These are phyloP conservation scores for Nicotiana benthamiana DNA, from an alignment of 257 asterid genomes.

Conservation along the genomic window DNA sequence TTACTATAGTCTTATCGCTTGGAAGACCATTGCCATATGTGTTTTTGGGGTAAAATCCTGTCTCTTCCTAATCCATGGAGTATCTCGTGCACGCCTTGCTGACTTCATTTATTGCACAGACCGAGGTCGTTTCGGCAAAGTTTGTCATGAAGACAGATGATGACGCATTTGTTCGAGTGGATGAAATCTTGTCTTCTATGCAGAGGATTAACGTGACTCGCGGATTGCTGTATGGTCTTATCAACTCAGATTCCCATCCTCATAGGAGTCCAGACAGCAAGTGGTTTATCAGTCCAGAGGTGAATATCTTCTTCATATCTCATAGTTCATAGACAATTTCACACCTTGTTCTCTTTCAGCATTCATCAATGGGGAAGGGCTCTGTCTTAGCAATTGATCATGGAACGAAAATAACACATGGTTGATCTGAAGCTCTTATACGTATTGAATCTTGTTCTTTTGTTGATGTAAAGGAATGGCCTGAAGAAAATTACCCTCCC, in stretches of 20 bases:
- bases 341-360: background rate
- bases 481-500: slow-evolving; percentile 77
- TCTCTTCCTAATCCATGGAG: slow-evolving; percentile 27
- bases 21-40: slow-evolving; percentile 91
- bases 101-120: slow-evolving; percentile 58
- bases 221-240: slow-evolving; percentile 91
- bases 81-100: slow-evolving; percentile 26
- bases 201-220: slow-evolving; percentile 34
- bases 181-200: slow-evolving; percentile 71
- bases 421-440: background rate
- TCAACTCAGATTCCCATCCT: slow-evolving; percentile 77
- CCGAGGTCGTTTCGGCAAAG: slow-evolving; percentile 67
- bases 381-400: background rate
- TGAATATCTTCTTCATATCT: slow-evolving; percentile 20
- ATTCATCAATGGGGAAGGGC: background rate
- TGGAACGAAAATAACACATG: background rate
- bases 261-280: slow-evolving; percentile 80
- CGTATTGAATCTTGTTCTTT: slow-evolving; percentile 10
- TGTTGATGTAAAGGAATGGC: slow-evolving; percentile 64
- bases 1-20: slow-evolving; percentile 82
- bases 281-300: slow-evolving; percentile 97
- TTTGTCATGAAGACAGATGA: slow-evolving; percentile 98
- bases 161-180: slow-evolving; percentile 94
- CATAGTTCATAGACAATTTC: background rate
- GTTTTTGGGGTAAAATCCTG: slow-evolving; percentile 73